Evolutionary conservation across 2,329 filamentous ascomycete species (phyloP), one percentile per base, ranked within the genome.

Genomic region (Aspergillus aculeatinus): DNA sequence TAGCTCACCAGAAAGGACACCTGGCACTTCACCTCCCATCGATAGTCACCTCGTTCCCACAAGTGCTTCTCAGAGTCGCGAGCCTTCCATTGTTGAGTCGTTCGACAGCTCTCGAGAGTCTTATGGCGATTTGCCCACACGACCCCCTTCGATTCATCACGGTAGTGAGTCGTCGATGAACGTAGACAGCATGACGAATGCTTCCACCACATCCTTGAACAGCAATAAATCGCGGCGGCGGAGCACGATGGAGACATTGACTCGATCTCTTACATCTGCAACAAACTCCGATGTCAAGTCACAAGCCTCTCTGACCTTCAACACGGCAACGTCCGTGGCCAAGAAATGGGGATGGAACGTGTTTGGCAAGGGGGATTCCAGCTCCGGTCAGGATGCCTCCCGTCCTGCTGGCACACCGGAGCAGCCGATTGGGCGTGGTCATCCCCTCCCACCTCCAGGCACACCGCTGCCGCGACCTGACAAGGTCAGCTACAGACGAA

Each of bases 361-460:
- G 21, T 76, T 83, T 51, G 76, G 73, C 39, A 79, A 76, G 65
- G 69, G 66, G 31, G 74, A 80, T n/a, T 62, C 68, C 39, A 77
- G 71, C 35, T 72, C 71, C 3, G 76, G 78, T 12, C 75, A 74
- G 14, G 80, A 81, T 27, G 73, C 72, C 4, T 71, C 73, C 51
- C 66, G 71, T 39, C 65, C 71, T 60, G 72, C 76, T 7, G 74
- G 73, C 50, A 85, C 62, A 74, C 86, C 76, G 65, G 84, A 77
- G 64, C 85, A 91, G 67, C 92, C 92, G 2, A 92, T 96, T 80
- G 92, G 92, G 1, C 85, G 92, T 44, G 92, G 92, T 0, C 88
- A 89, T 67, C 92, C 92, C 1, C 79, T 96, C 19, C 92, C 91
- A 51, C 91, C 92, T 9, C 90, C 89, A 2, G 92, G 92, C 2